Conservation (phyloP, 2,329 filamentous ascomycete species). For the Talaromyces funiculosus region DNA sequence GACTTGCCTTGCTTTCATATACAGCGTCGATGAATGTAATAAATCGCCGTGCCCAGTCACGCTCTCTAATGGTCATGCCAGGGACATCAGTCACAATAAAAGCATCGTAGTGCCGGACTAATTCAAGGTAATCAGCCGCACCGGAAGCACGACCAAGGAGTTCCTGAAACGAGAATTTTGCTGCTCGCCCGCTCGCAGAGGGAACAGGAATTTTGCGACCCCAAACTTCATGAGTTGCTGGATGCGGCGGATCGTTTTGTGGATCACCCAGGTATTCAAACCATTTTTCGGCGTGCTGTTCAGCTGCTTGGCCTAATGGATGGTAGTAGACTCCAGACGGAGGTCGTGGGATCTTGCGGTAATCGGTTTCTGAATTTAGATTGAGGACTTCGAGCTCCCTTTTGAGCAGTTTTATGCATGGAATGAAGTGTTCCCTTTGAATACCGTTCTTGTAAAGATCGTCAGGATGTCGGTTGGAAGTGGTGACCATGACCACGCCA, state of each 20-base stretch:
- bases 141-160: slow-evolving; percentile 83
- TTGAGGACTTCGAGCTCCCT: slow-evolving; percentile 80
- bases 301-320: slow-evolving; percentile 70
- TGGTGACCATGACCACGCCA: slow-evolving; percentile 93
- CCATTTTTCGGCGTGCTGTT: slow-evolving; percentile 85
- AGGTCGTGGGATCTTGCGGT: slow-evolving; percentile 91
- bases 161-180: slow-evolving; percentile 88
- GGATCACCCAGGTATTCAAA: slow-evolving; percentile 89
- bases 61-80: slow-evolving; percentile 78
- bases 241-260: slow-evolving; percentile 66
- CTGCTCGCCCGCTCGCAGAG: slow-evolving; percentile 76
- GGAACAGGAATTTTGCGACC: slow-evolving; percentile 85
- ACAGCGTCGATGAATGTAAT: slow-evolving; percentile 98
- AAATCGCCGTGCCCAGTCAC: slow-evolving; percentile 85
- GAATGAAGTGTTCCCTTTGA: slow-evolving; percentile 89
- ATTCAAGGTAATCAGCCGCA: slow-evolving; percentile 90
- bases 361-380: slow-evolving; percentile 90
- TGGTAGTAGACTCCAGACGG: slow-evolving; percentile 92
- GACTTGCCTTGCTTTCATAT: slow-evolving; percentile 64
- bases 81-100: slow-evolving; percentile 91
- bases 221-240: slow-evolving; percentile 81
- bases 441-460: slow-evolving; percentile 98
- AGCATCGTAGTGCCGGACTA: slow-evolving; percentile 82
- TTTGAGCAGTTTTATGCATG: slow-evolving; percentile 89
- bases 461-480: slow-evolving; percentile 91